A percentile compares a stretch with the other conserved stretches of the same genome.
These are phyloP conservation scores for Trichoderma gracile DNA, from an alignment of 2,329 filamentous ascomycete genomes.

Conservation along the genomic window DNA sequence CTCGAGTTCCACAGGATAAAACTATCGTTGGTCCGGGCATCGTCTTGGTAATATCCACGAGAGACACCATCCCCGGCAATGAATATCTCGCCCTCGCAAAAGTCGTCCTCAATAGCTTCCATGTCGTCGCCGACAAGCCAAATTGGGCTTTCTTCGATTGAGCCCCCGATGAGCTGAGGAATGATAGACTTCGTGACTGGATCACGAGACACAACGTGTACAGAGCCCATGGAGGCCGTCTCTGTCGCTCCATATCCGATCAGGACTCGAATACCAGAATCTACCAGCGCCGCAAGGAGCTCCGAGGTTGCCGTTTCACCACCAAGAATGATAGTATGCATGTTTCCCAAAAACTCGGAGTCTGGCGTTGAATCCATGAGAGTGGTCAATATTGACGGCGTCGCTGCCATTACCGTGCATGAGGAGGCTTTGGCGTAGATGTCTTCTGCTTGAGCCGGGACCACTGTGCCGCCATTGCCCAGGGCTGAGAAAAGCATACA, in stretches of 20 bases:
- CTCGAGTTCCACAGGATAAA: background rate
- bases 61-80: conserved; percentile 20
- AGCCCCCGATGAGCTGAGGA: conserved; percentile 5
- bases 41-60: conserved; percentile 18
- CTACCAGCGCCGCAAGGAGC: conserved; percentile 5
- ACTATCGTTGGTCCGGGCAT: background rate
- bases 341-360: background rate
- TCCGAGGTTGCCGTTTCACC: conserved; percentile 15
- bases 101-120: background rate
- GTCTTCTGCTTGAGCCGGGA: conserved; percentile 17
- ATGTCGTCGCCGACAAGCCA: background rate
- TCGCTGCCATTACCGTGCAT: conserved; percentile 21
- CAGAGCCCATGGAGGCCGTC: conserved; percentile 20
- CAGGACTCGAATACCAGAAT: conserved; percentile 18
- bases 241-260: conserved; percentile 22
- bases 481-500: conserved; percentile 24
- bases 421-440: conserved; percentile 19
- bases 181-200: background rate
- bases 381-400: conserved; percentile 12
- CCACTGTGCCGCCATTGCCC: conserved; percentile 14
- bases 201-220: conserved; percentile 11
- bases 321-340: conserved; percentile 18
- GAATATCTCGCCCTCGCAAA: conserved; percentile 18
- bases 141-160: conserved; percentile 7
- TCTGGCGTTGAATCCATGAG: background rate